Evolutionary conservation across 306 rosid species (phyloP).

Genomic region (Prunus campanulata): DNA sequence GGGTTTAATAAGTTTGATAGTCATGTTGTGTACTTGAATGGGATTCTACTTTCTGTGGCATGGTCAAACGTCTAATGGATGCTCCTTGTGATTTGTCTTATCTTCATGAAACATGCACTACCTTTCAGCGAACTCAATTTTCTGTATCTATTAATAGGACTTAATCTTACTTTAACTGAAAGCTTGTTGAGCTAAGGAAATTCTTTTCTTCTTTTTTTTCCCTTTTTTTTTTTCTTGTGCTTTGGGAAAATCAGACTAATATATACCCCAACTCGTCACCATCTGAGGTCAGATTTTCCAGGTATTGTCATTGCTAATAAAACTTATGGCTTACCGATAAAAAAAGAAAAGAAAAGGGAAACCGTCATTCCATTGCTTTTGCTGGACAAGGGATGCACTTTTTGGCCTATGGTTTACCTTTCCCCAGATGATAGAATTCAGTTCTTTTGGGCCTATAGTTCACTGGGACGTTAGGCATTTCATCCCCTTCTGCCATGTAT

Average conservation of each 20-base stretch:
- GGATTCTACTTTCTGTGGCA: not conserved
- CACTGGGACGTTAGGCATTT: not conserved
- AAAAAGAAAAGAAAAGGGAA: no score
- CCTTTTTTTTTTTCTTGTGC: not conserved
- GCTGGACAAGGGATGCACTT: not conserved
- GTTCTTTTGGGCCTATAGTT: not conserved
- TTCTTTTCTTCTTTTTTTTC: not conserved
- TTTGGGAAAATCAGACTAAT: not conserved
- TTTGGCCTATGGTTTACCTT: not conserved
- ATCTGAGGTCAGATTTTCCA: constrained; percentile 1
- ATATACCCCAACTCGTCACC: not conserved
- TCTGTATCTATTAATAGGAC: not conserved
- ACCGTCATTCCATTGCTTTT: not conserved
- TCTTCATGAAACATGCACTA: not conserved
- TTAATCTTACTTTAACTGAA: not conserved
- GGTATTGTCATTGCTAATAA: not conserved
- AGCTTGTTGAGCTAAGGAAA: not conserved
- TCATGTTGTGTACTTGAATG: not conserved
- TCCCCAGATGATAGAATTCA: not conserved
- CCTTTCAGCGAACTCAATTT: not conserved
- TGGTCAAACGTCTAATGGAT: not conserved
- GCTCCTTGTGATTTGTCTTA: not conserved
- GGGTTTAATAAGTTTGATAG: not conserved
- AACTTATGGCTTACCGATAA: not conserved
- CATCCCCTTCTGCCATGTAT: not conserved